Evolutionary conservation across 2,329 filamentous ascomycete species (phyloP).

Genomic region (Phaeomoniella chlamydospora): DNA sequence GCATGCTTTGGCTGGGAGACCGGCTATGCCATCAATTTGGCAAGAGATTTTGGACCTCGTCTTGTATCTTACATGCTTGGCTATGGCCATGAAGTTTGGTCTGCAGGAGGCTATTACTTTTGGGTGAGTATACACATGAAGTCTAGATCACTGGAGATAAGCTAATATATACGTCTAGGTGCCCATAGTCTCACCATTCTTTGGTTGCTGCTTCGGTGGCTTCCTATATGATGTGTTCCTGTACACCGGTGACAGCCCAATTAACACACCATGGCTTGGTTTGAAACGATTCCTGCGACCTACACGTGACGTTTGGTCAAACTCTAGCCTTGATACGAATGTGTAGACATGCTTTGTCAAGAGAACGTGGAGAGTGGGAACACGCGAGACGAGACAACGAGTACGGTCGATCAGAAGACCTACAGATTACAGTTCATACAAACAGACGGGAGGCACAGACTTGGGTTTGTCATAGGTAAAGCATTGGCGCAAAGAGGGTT

Average conservation of each 20-base stretch:
- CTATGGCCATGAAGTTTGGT: conserved; percentile 54
- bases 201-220: conserved; percentile 48
- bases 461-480: too few relatives aligned
- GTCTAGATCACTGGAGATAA: too few relatives aligned
- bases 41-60: conserved; percentile 57
- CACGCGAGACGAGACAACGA: too few relatives aligned
- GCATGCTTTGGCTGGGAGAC: conserved; percentile 65
- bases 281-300: conserved; percentile 36
- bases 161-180: conserved; percentile 31
- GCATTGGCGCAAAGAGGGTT: too few relatives aligned
- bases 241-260: conserved; percentile 50
- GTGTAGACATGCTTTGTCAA: too few relatives aligned
- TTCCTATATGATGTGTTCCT: conserved; percentile 55
- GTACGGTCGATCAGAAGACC: too few relatives aligned
- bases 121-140: conserved; percentile 34
- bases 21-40: conserved; percentile 61
- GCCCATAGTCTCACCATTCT: conserved; percentile 57
- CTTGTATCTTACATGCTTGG: conserved; percentile 53
- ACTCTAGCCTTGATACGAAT: too few relatives aligned
- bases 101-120: conserved; percentile 55
- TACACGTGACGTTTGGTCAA: conserved; percentile 9
- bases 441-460: too few relatives aligned
- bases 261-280: conserved; percentile 54
- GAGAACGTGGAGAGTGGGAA: too few relatives aligned
- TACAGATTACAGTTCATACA: too few relatives aligned